Evolutionary conservation across 495 filamentous ascomycete species (phyloP).

Genomic region (Choiromyces venosus): DNA sequence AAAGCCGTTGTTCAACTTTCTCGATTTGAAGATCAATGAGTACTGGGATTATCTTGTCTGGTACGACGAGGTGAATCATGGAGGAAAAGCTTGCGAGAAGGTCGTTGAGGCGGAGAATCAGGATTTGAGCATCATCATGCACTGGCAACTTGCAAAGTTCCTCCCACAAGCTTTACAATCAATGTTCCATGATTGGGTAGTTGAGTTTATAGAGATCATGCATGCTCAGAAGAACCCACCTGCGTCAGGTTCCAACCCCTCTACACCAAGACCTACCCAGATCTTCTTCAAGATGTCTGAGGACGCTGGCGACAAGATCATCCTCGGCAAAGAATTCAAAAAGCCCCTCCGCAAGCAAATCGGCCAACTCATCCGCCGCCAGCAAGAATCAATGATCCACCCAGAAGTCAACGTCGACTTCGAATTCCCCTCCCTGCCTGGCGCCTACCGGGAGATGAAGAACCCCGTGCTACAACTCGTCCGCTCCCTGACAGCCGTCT

Average conservation of each 20-base stretch:
- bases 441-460: constrained; percentile 54
- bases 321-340: constrained; percentile 72
- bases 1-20: constrained; percentile 93
- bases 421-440: constrained; percentile 76
- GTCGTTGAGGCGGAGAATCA: constrained; percentile 79
- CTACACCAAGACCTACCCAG: constrained; percentile 74
- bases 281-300: constrained; percentile 58
- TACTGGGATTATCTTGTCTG: constrained; percentile 99
- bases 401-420: constrained; percentile 83
- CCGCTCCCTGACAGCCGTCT: constrained; percentile 82
- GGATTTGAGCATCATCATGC: constrained; percentile 88
- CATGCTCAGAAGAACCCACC: constrained; percentile 58
- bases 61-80: constrained; percentile 99
- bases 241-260: constrained; percentile 40
- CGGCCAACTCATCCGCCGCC: constrained; percentile 65
- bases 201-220: constrained; percentile 95
- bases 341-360: constrained; percentile 89
- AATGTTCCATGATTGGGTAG: constrained; percentile 83
- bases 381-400: constrained; percentile 84
- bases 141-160: constrained; percentile 93
- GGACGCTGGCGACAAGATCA: constrained; percentile 54
- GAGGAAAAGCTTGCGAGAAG: constrained; percentile 81
- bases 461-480: constrained; percentile 86
- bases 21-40: constrained; percentile 95
- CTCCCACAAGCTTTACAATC: constrained; percentile 73